A percentile compares a stretch with the other conserved stretches of the same genome.
Conservation (phyloP, 768 basidiomycete species). For the Solioccasus polychromus region DNA sequence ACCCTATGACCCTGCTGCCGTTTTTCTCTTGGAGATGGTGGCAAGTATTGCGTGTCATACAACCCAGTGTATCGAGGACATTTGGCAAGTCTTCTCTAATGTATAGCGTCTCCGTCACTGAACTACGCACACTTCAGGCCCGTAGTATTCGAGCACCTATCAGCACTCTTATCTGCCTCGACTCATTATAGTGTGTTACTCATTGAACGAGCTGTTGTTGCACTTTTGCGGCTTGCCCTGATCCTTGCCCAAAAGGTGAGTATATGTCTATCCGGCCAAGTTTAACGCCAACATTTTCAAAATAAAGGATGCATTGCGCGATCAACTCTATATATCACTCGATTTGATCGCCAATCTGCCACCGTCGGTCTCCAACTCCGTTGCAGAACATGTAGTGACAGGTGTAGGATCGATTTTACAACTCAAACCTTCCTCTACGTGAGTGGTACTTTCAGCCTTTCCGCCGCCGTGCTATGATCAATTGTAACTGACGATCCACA, state of each 20-base stretch:
- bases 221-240: slow-evolving; percentile 78
- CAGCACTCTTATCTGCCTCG: slow-evolving; percentile 72
- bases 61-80: slow-evolving; percentile 76
- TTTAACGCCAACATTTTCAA: background rate
- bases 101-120: background rate
- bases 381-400: slow-evolving; percentile 88
- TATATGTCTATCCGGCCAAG: background rate
- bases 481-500: slow-evolving; percentile 7
- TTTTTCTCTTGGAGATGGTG: slow-evolving; percentile 94
- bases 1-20: slow-evolving; percentile 92
- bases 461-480: background rate
- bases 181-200: slow-evolving; percentile 85
- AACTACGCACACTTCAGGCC: slow-evolving; percentile 59
- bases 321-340: slow-evolving; percentile 93
- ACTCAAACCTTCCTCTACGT: slow-evolving; percentile 69
- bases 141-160: slow-evolving; percentile 89
- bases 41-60: slow-evolving; percentile 82
- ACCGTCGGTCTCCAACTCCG: slow-evolving; percentile 67
- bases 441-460: background rate
- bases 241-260: slow-evolving; percentile 78
- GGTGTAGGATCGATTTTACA: slow-evolving; percentile 81
- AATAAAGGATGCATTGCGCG: slow-evolving; percentile 71
- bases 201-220: slow-evolving; percentile 91
- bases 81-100: slow-evolving; percentile 59
- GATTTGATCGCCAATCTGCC: slow-evolving; percentile 86